A percentile compares a stretch with the other conserved stretches of the same genome.
phyloP scores from a whole-genome alignment of 140 eudicot genomes.

The Cichorium intybus region DNA sequence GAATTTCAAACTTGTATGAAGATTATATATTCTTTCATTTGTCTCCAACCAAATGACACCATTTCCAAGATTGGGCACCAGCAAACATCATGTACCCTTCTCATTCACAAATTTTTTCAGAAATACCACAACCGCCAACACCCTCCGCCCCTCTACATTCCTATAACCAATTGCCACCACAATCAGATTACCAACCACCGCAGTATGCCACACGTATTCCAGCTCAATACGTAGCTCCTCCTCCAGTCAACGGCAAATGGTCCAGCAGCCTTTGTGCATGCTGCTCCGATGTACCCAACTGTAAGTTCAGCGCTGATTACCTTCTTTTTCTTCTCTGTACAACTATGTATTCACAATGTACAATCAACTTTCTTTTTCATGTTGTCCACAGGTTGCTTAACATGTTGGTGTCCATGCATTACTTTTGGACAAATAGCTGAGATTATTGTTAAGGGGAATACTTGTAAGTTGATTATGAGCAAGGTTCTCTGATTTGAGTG shows the following conservation, averaged over 20 bases:
- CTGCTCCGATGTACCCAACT: slow-evolving; percentile 36
- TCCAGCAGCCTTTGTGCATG: slow-evolving; percentile 55
- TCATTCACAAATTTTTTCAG: background rate
- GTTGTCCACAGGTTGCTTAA: slow-evolving; percentile 42
- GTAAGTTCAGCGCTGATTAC: slow-evolving; percentile 29
- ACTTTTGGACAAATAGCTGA: slow-evolving; percentile 57
- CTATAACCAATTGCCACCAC: slow-evolving; percentile 2
- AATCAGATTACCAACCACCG: background rate
- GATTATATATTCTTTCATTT: background rate
- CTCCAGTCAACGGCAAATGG: slow-evolving; percentile 28
- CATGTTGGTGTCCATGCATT: slow-evolving; percentile 58
- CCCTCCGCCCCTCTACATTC: slow-evolving; percentile 7
- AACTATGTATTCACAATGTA: slow-evolving; percentile 11
- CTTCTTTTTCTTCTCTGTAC: background rate
- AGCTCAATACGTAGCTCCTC: background rate
- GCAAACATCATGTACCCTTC: slow-evolving; percentile 3
- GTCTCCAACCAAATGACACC: background rate
- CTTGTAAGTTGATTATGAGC: slow-evolving; percentile 32
- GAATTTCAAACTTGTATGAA: background rate
- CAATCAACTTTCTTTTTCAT: background rate
- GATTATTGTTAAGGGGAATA: slow-evolving; percentile 46
- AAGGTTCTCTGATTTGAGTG: background rate
- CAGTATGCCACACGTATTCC: slow-evolving; percentile 9
- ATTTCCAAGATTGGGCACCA: background rate
- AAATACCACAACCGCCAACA: background rate